A percentile compares a stretch with the other conserved stretches of the same genome.
Evolutionary conservation across 768 basidiomycete genomes (phyloP).

Genomic region (Leucogyrophana mollusca): DNA sequence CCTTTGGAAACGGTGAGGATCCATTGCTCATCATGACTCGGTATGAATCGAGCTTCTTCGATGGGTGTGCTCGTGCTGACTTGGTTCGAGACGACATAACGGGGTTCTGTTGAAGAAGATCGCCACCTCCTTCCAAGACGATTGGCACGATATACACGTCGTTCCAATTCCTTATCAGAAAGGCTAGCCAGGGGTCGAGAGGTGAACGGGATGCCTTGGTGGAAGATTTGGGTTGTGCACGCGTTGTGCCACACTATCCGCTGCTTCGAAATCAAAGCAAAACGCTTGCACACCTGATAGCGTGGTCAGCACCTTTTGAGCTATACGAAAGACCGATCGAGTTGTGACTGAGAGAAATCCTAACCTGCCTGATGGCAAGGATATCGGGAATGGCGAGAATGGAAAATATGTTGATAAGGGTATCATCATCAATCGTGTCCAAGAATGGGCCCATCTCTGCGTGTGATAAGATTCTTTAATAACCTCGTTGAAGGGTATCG

Average conservation of each 20-base stretch:
- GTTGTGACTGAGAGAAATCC: slow-evolving; percentile 1
- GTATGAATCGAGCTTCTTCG: slow-evolving; percentile 53
- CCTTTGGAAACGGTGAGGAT: slow-evolving; percentile 55
- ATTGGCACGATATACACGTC: slow-evolving; percentile 41
- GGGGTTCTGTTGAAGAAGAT: slow-evolving; percentile 17
- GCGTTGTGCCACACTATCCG: slow-evolving; percentile 59
- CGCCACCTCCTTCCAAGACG: slow-evolving; percentile 52
- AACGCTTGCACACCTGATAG: slow-evolving; percentile 48
- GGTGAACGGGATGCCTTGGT: slow-evolving; percentile 51
- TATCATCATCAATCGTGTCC: slow-evolving; percentile 34
- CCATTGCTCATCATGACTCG: slow-evolving; percentile 40
- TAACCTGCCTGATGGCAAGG: slow-evolving; percentile 41
- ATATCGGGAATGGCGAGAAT: slow-evolving; percentile 41
- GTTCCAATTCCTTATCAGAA: slow-evolving; percentile 43
- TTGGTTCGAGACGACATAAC: slow-evolving; percentile 14
- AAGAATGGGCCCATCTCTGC: slow-evolving; percentile 17
- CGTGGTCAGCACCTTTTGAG: background rate
- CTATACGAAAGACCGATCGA: background rate
- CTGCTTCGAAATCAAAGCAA: slow-evolving; percentile 42
- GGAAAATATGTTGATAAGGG: slow-evolving; percentile 34
- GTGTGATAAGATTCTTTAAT: background rate
- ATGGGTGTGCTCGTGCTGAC: slow-evolving; percentile 41
- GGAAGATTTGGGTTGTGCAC: slow-evolving; percentile 42
- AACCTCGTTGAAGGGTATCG: too few relatives aligned
- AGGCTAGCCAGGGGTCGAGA: slow-evolving; percentile 32